These are phyloP conservation scores for Amaranthus hypochondriacus DNA, from an alignment of 148 eudicot species.

Conservation along the genomic window DNA sequence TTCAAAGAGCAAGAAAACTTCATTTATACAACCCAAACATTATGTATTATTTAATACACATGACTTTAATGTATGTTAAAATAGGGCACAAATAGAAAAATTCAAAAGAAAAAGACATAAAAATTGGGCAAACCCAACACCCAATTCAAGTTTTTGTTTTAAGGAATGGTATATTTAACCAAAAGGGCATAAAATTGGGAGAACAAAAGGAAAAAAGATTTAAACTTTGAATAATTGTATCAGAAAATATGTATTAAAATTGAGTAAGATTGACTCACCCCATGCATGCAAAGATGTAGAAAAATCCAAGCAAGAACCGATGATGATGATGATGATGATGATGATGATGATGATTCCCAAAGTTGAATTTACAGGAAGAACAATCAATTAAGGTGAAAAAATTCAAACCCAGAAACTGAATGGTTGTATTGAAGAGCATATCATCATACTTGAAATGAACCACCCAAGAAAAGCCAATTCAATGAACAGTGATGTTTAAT, in stretches of 20 bases:
- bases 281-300: conserved; percentile 49
- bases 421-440: conserved; percentile 17
- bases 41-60: too few species aligned
- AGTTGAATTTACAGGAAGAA: conserved; percentile 10
- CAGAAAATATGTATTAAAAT: not conserved
- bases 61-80: too few species aligned
- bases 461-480: not conserved
- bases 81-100: too few species aligned
- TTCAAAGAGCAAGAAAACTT: conserved; percentile 37
- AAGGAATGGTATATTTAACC: not conserved
- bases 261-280: conserved; percentile 40
- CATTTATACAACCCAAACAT: not conserved
- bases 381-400: not conserved
- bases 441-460: not conserved
- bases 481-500: not conserved
- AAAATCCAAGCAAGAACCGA: conserved; percentile 38
- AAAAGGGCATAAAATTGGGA: conserved; percentile 1
- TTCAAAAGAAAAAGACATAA: too few species aligned
- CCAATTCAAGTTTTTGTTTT: not conserved
- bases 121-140: not conserved
- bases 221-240: conserved; percentile 1
- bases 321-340: too few species aligned
- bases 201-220: not conserved
- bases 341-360: conserved; percentile 3
- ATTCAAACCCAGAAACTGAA: conserved; percentile 22